Evolutionary conservation across 257 asterid species (phyloP).

Genomic region (Penstemon newberryi): DNA sequence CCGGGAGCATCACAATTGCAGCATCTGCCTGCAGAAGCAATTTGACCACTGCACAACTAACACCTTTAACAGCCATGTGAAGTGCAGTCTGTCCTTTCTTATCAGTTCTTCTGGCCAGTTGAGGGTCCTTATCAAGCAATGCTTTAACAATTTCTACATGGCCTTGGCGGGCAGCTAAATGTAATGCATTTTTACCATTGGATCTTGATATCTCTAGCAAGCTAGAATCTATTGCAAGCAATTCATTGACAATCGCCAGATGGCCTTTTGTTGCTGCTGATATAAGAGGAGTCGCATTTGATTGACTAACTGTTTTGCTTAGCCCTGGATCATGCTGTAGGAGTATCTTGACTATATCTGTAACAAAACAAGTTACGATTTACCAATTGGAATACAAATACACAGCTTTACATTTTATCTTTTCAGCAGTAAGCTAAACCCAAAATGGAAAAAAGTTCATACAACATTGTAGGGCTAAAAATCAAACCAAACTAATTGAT

Average conservation of each 20-base stretch:
- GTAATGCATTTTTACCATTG: constrained; percentile 67
- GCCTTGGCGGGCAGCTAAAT: constrained; percentile 74
- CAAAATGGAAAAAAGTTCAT: neutral
- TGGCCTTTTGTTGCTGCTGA: constrained; percentile 74
- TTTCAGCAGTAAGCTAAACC: neutral
- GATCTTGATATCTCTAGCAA: constrained; percentile 64
- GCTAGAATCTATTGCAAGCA: constrained; percentile 57
- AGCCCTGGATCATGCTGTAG: constrained; percentile 57
- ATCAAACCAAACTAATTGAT: neutral
- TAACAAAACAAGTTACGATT: neutral
- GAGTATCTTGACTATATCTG: constrained; percentile 63
- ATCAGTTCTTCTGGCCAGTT: constrained; percentile 64
- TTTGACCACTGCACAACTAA: constrained; percentile 50
- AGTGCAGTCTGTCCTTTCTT: constrained; percentile 76
- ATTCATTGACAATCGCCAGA: constrained; percentile 49
- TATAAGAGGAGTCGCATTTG: constrained; percentile 72
- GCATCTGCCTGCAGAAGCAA: constrained; percentile 61
- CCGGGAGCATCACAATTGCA: constrained; percentile 70
- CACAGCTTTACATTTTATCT: neutral
- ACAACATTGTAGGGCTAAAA: neutral
- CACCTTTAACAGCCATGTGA: constrained; percentile 80
- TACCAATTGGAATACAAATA: neutral
- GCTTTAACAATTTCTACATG: constrained; percentile 55
- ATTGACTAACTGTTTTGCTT: constrained; percentile 60
- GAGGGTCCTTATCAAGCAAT: constrained; percentile 66